Conservation (phyloP, 2,329 filamentous ascomycete genomes). For the Orbilia javanica region DNA sequence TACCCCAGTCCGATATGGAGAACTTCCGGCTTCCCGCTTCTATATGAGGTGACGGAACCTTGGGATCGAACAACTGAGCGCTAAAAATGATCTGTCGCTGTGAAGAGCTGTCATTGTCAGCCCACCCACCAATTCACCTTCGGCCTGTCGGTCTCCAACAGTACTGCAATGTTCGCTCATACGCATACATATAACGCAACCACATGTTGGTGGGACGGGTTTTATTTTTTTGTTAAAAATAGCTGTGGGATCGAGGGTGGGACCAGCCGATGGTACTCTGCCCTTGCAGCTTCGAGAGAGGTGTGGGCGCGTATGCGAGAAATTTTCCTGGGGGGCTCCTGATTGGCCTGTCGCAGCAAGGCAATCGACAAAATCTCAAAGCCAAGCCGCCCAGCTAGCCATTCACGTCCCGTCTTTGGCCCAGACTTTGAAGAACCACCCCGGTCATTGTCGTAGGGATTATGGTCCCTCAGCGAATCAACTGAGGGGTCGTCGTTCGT, state of each 20-base stretch:
- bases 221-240: slow-evolving; percentile 49
- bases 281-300: slow-evolving; percentile 49
- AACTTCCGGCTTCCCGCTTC: slow-evolving; percentile 49
- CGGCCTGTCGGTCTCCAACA: slow-evolving; percentile 40
- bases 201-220: slow-evolving; percentile 29
- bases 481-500: slow-evolving; percentile 21
- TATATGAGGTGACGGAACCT: slow-evolving; percentile 37
- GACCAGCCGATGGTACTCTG: slow-evolving; percentile 17
- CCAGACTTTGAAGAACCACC: slow-evolving; percentile 14
- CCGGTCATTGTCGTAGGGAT: slow-evolving; percentile 23
- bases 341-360: slow-evolving; percentile 41
- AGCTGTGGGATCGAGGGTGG: slow-evolving; percentile 32
- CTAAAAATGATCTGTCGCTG: slow-evolving; percentile 45
- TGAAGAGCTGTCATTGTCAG: slow-evolving; percentile 38
- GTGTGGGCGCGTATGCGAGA: slow-evolving; percentile 57
- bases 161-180: slow-evolving; percentile 36
- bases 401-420: slow-evolving; percentile 47
- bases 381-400: slow-evolving; percentile 53
- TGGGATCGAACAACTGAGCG: slow-evolving; percentile 38
- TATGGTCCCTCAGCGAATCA: slow-evolving; percentile 44
- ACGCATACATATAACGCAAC: slow-evolving; percentile 14
- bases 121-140: slow-evolving; percentile 22
- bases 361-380: slow-evolving; percentile 29
- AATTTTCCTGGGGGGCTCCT: slow-evolving; percentile 24
- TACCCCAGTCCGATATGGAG: slow-evolving; percentile 23